Conservation (phyloP, 1,139 yeast species). For the Trichomonascaceae sp. region DNA sequence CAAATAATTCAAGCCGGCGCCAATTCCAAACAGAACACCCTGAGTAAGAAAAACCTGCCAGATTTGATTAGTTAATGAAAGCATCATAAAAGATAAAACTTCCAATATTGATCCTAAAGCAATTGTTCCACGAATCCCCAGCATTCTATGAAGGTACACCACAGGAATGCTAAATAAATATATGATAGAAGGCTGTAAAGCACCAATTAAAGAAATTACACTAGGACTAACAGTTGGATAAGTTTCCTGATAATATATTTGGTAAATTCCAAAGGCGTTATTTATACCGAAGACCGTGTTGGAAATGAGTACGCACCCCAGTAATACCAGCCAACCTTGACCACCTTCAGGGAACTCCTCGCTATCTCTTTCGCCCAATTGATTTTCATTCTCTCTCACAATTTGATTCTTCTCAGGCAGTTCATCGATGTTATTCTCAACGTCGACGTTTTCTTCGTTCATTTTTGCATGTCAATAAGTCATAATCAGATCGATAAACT, state of each 20-base stretch:
- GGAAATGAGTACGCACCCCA: constrained; percentile 23
- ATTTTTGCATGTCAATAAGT: neutral
- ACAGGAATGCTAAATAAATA: constrained; percentile 43
- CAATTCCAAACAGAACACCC: constrained; percentile 50
- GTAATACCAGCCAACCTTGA: constrained; percentile 28
- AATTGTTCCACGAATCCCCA: constrained; percentile 26
- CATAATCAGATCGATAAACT: neutral
- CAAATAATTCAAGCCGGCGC: constrained; percentile 30
- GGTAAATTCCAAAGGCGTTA: constrained; percentile 54
- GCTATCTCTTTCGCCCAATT: constrained; percentile 20
- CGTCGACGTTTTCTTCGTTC: neutral
- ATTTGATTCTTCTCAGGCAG: neutral
- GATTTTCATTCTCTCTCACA: neutral
- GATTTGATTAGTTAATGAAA: constrained; percentile 44
- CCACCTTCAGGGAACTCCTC: constrained; percentile 29
- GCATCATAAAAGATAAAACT: constrained; percentile 44
- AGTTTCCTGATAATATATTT: constrained; percentile 47
- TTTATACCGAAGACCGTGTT: constrained; percentile 41
- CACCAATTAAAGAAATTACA: constrained; percentile 47
- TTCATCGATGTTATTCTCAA: neutral
- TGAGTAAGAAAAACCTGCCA: constrained; percentile 53
- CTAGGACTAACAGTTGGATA: constrained; percentile 37
- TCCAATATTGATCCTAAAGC: constrained; percentile 44
- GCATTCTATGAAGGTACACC: constrained; percentile 48
- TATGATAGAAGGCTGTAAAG: constrained; percentile 42